Base-by-base conservation (phyloP, 257 asterid species). In the Gentiana dahurica region DNA sequence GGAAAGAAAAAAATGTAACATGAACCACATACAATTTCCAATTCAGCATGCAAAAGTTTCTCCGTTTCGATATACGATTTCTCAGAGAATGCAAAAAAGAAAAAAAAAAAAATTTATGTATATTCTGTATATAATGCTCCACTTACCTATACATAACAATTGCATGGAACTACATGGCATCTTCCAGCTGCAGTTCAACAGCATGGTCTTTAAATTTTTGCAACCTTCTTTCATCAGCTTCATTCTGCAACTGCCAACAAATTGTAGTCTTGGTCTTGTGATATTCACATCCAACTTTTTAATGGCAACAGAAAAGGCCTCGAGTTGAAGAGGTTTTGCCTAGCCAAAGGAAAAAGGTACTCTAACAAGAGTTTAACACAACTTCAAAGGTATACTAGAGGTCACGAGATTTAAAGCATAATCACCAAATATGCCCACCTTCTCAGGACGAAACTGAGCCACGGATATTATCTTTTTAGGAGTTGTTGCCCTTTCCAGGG, bases 401-500 rank as follows among this genome's bases (percentile, higher is more conserved):
- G 46, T 63, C 47, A 63, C 55, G 45, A 54, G 64, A 5, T 41
- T 41, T 36, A 51, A 61, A 66, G 55, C 57, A 70, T 64, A 74
- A 56, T 68, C 79, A 81, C 83, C 83, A 58, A 68, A 77, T 79
- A 79, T 71, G 72, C 86, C 73, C 86, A 88, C 97, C 94, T 92
- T 92, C 84, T 91, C 96, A 53, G 98, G 96, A 73, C 95, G 98
- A 75, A 91, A 91, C 60, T 87, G 98, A 73, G 98, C 87, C 71
- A 91, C 96, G 12, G 96, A 87, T 58, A 91, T 81, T 39, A 91
- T 79, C 74, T 81, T 91, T 4, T 72, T 65, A 58, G 92, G 94
- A 12, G 74, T 64, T 74, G 62, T 57, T 55, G 85, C 64, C 65
- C 95, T 85, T 75, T 81, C 89, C 62, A 91, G 57, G 1, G 89